Evolutionary conservation across 148 eudicot species (phyloP), one percentile per base, ranked within the genome.

Genomic region (Chenopodium formosanum): DNA sequence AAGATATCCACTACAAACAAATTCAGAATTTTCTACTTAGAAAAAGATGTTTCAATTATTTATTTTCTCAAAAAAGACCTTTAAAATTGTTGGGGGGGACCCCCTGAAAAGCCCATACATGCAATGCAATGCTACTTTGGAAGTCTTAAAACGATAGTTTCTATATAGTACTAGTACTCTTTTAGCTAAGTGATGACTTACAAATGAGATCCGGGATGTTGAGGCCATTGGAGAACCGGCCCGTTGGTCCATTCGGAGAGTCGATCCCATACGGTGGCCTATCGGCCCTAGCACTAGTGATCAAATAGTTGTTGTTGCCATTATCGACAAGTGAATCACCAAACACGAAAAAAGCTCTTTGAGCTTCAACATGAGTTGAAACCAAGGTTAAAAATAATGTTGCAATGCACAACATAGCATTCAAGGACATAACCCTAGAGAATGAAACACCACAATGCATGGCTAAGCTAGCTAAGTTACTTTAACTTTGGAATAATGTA

Each of bases 321-420:
- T 80, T 91, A 70, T 93, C 97, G 22, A 93, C 97, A 0, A 93
- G 86, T 0, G 97, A 93, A 73, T 93, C 97, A 0, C 97, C 97
- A 27, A 93, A 93, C 79, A 93, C 95, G 11, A 88, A 93, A 79
- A 90, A 93, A 3, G 97, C 94, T 56, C 94, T 88, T 13, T 90
- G 88, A 2, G 86, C 90, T 56, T 90, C 89, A 2, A 79, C 86
- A 3, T 46, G 74, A 4, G 76, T 78, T 2, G 75, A 32, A 20
- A 66, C 53, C 50, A 76, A 27, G 6, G 67, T 82, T 50, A 81
- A 40, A 17, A 81, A 19, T 2, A 85, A 13, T 67, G 63, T 25
- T 12, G 47, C 58, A 73, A 81, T 67, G 17, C 27, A 58, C 44
- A 44, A 56, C 0, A 82, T 19, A 25, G 20, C 75, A 81, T 77